Evolutionary conservation across 2,329 filamentous ascomycete genomes (phyloP), one percentile per base, ranked within the genome.

Genomic region (Hymenoscyphus occultus): DNA sequence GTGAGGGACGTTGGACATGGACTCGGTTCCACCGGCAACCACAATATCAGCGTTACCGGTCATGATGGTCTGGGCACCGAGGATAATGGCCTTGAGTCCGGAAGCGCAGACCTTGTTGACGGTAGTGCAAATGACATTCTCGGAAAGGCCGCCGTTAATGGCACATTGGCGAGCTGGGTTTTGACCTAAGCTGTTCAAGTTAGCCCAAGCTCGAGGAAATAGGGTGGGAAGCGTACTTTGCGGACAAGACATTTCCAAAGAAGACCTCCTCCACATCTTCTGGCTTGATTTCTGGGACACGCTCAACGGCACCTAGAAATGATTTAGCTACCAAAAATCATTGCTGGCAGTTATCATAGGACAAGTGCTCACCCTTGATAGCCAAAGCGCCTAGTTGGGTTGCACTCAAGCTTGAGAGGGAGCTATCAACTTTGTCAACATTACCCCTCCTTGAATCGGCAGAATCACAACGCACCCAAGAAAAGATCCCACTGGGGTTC

Each of bases 71-170:
- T 98, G 95, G 61, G 94, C 92, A 72, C 91, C 95, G 67, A 99
- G 85, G 71, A 97, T 92, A 76, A 99, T 90, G 72, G 95, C 92
- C 84, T 99, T 99, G 77, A 97, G 83, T 56, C 90, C 89, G 10
- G 93, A 97, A 70, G 95, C 95, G 85, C 95, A 99, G 77, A 99
- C 95, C 84, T 99, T 99, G 89, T 99, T 99, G 76, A 99, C 87
- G 61, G 93, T 96, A 57, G 95, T 99, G 80, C 90, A 91, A 72
- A 96, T 86, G 70, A 90, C 91, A 63, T 85, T 84, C 69, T 96
- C 84, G 63, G 87, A 81, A 70, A 99, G 91, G 68, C 95, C 95
- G 75, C 92, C 95, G 74, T 89, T 87, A 75, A 99, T 86, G 74
- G 93, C 92, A 79, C 91, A 96, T 82, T 99, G 95, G 75, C 95